Evolutionary conservation across 192 early-diverging fungal genomes (phyloP).

Genomic region (Mycoemilia scoparia): DNA sequence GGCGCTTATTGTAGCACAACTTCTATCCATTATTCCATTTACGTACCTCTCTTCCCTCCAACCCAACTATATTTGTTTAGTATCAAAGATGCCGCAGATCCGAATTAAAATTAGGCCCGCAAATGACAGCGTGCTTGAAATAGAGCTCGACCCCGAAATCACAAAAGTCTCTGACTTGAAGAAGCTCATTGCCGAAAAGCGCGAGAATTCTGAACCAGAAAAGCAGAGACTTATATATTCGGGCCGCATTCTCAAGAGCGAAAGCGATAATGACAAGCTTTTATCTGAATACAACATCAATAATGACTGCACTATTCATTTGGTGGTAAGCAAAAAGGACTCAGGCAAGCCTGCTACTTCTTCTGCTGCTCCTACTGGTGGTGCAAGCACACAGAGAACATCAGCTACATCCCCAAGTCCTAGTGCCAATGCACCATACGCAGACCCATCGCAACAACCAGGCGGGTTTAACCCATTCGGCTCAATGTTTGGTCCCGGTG

Average conservation of each 20-base stretch:
- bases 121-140: too few relatives aligned
- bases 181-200: constrained; percentile 40
- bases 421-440: neutral
- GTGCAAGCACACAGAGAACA: constrained; percentile 9
- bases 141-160: constrained; percentile 31
- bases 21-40: too few relatives aligned
- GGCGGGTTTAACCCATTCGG: neutral
- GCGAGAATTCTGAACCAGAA: constrained; percentile 41
- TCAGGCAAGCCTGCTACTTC: constrained; percentile 8
- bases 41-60: too few relatives aligned
- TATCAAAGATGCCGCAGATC: too few relatives aligned
- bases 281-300: constrained; percentile 62
- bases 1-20: too few relatives aligned
- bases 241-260: constrained; percentile 85
- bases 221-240: constrained; percentile 82
- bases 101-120: too few relatives aligned
- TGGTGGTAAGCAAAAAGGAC: constrained; percentile 54
- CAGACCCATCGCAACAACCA: neutral
- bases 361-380: constrained; percentile 3
- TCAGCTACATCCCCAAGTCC: neutral
- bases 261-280: constrained; percentile 66
- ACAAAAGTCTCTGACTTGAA: constrained; percentile 62
- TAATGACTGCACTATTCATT: constrained; percentile 78
- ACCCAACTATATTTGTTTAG: too few relatives aligned
- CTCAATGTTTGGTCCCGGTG: neutral